Conservation (phyloP, 768 basidiomycete species). For the Suillus lakei region DNA sequence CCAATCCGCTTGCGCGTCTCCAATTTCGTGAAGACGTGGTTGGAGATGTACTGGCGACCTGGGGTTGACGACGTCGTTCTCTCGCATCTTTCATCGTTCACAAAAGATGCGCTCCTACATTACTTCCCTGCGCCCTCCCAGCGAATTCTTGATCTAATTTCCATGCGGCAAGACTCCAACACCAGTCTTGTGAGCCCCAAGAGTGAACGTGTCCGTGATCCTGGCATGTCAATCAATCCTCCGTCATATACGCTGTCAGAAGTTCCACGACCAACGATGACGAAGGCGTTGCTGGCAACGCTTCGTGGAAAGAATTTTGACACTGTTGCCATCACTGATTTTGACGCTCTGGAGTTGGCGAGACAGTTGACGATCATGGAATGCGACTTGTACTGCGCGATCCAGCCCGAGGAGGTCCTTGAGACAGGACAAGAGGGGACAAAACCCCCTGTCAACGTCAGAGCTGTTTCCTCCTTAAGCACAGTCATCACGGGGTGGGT, state of each 20-base stretch:
- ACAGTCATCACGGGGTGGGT: constrained; percentile 97
- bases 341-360: constrained; percentile 90
- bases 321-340: constrained; percentile 79
- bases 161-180: constrained; percentile 54
- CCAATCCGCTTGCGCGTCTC: constrained; percentile 91
- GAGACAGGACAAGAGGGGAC: constrained; percentile 78
- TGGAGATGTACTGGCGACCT: constrained; percentile 89
- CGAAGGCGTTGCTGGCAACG: constrained; percentile 70
- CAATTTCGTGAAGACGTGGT: constrained; percentile 94
- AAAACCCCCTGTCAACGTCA: constrained; percentile 70
- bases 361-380: constrained; percentile 96
- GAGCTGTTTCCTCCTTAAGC: constrained; percentile 84
- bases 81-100: constrained; percentile 60
- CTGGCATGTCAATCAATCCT: constrained; percentile 75
- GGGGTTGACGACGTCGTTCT: constrained; percentile 72
- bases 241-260: constrained; percentile 58
- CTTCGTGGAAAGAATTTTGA: constrained; percentile 70
- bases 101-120: constrained; percentile 58
- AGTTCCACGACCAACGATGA: constrained; percentile 87
- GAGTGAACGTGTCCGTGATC: constrained; percentile 71
- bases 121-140: constrained; percentile 74
- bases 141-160: constrained; percentile 72
- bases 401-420: constrained; percentile 87
- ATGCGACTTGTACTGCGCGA: constrained; percentile 81
- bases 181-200: constrained; percentile 56